Evolutionary conservation across 208 protist species (phyloP), one percentile per base, ranked within the genome.

Genomic region (Trypanosoma caninum): DNA sequence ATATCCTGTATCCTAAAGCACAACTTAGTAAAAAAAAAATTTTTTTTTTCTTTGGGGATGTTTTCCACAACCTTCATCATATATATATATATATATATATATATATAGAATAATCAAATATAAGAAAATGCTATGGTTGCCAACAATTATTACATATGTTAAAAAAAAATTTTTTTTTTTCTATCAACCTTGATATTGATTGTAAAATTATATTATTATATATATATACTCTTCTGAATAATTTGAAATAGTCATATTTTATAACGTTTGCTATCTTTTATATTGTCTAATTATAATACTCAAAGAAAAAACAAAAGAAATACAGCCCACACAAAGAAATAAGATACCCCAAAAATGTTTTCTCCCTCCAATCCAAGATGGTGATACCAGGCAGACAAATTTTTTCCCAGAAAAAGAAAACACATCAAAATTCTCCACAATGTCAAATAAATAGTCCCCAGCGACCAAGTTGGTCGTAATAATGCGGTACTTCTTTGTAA

Each of bases 401-500:
- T 98, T 98, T 30, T 82, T 78, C 11, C 95, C 95, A 33, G 72
- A 44, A 64, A 97, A 98, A 10, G 65, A 44, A 14, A 14, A 25
- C 8, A 94, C 84, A 30, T 82, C 78, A 68, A 80, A 97, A 33
- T 79, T 81, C 59, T 96, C 75, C 10, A 70, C 14, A 22, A 97
- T 72, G 13, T 55, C 34, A 44, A 97, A 23, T 7, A 18, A 59
- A 65, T 94, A 96, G 16, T 38, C 78, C 16, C 93, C 93, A 11
- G 59, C 16, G 10, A 40, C 5, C 14, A 97, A 44, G 16, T 78
- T 59, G 7, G 20, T 45, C 31, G 72, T 58, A 33, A 97, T 86
- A 25, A 71, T 79, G n/a, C 90, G 63, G 63, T 93, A 94, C 25
- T 97, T 86, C 74, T 98, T 98, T 52, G 80, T 84, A 77, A 98